These are phyloP conservation scores for Pyricularia pennisetigena DNA, from an alignment of 2,329 filamentous ascomycete species.

Conservation along the genomic window DNA sequence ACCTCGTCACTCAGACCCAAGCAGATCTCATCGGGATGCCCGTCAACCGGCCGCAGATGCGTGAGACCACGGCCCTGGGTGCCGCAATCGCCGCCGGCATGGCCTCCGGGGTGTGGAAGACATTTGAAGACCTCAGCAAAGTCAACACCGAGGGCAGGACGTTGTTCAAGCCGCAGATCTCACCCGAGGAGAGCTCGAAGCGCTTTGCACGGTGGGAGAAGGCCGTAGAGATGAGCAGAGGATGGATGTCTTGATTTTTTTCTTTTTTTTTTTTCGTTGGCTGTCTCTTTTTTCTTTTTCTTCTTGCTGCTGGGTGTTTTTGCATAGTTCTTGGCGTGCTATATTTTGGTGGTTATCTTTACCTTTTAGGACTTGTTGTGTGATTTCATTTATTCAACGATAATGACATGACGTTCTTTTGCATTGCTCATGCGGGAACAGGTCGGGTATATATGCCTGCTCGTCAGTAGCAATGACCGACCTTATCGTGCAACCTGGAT, in stretches of 20 bases:
- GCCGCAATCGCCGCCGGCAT: slow-evolving; percentile 78
- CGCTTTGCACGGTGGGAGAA: slow-evolving; percentile 66
- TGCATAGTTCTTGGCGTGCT: neutral
- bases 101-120: slow-evolving; percentile 64
- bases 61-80: slow-evolving; percentile 73
- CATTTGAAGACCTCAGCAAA: slow-evolving; percentile 60
- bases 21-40: slow-evolving; percentile 72
- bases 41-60: slow-evolving; percentile 69
- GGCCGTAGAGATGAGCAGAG: slow-evolving; percentile 69
- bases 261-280: neutral
- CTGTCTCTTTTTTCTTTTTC: neutral
- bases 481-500: too few species aligned
- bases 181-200: slow-evolving; percentile 44
- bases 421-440: too few species aligned
- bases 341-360: too few species aligned
- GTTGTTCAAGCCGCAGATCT: slow-evolving; percentile 57
- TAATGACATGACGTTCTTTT: too few species aligned
- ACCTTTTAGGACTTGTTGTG: too few species aligned
- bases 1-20: slow-evolving; percentile 45
- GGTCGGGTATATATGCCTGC: too few species aligned
- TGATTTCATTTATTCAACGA: too few species aligned
- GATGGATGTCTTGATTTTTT: slow-evolving; percentile 40
- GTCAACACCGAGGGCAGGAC: slow-evolving; percentile 62
- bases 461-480: too few species aligned
- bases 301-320: neutral